Conservation (phyloP, 345 rosid species). For the Pseudoturritis turrita region DNA sequence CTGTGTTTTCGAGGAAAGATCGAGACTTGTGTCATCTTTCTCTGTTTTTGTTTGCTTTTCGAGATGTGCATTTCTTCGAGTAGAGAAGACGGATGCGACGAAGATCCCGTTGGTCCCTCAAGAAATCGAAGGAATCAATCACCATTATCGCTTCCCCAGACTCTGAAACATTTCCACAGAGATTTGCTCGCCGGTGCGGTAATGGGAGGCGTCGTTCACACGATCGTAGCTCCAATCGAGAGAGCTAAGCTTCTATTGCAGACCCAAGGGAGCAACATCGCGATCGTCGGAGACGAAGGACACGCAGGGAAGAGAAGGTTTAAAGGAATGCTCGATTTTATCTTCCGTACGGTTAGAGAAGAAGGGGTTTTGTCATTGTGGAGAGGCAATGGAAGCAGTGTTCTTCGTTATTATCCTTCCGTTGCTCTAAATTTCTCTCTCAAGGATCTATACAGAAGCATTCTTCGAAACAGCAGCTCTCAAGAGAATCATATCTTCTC, state of each 20-base stretch:
- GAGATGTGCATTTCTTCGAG: slow-evolving; percentile 35
- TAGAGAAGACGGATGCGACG: slow-evolving; percentile 36
- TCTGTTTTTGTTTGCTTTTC: no score
- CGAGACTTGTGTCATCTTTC: no score
- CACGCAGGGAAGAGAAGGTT: slow-evolving; percentile 51
- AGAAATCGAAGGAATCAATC: slow-evolving; percentile 5
- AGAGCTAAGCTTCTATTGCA: slow-evolving; percentile 86
- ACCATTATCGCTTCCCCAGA: slow-evolving; percentile 3
- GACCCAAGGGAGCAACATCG: slow-evolving; percentile 93
- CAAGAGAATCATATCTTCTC: slow-evolving; percentile 46
- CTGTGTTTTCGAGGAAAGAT: no score
- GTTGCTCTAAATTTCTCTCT: slow-evolving; percentile 98
- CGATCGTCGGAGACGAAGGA: slow-evolving; percentile 46
- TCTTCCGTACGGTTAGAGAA: slow-evolving; percentile 72
- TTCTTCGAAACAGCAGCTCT: slow-evolving; percentile 53
- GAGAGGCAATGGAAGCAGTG: slow-evolving; percentile 98
- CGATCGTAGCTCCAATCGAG: slow-evolving; percentile 95
- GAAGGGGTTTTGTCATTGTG: slow-evolving; percentile 85
- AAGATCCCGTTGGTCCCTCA: slow-evolving; percentile 30
- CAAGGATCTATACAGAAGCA: slow-evolving; percentile 76
- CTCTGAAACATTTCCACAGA: slow-evolving; percentile 55
- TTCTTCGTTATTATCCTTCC: slow-evolving; percentile 90
- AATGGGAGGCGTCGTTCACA: slow-evolving; percentile 92
- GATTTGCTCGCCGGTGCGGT: slow-evolving; percentile 92
- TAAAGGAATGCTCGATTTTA: slow-evolving; percentile 89